Evolutionary conservation across 768 basidiomycete genomes (phyloP).

Genomic region (Mycena indigotica): DNA sequence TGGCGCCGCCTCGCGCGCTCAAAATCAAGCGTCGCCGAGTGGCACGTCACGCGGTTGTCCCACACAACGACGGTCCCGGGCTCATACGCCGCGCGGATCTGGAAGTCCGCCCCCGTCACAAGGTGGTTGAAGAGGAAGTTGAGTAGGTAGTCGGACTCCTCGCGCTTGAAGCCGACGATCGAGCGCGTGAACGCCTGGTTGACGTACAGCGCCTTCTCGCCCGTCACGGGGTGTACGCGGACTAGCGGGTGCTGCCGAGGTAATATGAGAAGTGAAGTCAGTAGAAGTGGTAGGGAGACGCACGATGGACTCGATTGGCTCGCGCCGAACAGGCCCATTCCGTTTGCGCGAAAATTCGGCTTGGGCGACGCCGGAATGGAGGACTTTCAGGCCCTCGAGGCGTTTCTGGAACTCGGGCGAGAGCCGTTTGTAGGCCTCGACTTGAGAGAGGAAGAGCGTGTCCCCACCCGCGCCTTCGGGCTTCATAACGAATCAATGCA

Average conservation of each 20-base stretch:
- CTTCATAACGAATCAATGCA: too few relatives aligned
- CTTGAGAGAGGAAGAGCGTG: conserved; percentile 59
- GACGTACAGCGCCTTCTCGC: conserved; percentile 65
- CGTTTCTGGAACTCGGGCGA: conserved; percentile 59
- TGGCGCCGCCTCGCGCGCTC: conserved; percentile 36
- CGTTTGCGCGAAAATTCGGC: conserved; percentile 45
- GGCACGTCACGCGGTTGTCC: conserved; percentile 47
- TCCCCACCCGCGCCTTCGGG: conserved; percentile 43
- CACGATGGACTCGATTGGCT: conserved; percentile 51
- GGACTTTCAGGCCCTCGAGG: conserved; percentile 57
- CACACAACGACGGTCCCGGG: conserved; percentile 61
- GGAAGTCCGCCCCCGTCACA: conserved; percentile 52
- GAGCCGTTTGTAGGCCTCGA: conserved; percentile 61
- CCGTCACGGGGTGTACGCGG: conserved; percentile 61
- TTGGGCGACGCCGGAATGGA: conserved; percentile 58
- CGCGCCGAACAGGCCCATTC: conserved; percentile 51
- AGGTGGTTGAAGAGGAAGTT: conserved; percentile 59
- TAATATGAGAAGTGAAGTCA: background rate
- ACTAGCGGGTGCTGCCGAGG: conserved; percentile 51
- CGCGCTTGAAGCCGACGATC: conserved; percentile 57
- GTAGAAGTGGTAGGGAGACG: too few relatives aligned
- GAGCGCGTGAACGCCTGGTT: conserved; percentile 56
- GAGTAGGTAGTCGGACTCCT: conserved; percentile 58
- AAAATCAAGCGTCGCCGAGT: conserved; percentile 41
- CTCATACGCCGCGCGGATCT: conserved; percentile 50